These are phyloP conservation scores for Plasmodium gallinaceum DNA, from an alignment of 169 alveolate species.

Conservation along the genomic window DNA sequence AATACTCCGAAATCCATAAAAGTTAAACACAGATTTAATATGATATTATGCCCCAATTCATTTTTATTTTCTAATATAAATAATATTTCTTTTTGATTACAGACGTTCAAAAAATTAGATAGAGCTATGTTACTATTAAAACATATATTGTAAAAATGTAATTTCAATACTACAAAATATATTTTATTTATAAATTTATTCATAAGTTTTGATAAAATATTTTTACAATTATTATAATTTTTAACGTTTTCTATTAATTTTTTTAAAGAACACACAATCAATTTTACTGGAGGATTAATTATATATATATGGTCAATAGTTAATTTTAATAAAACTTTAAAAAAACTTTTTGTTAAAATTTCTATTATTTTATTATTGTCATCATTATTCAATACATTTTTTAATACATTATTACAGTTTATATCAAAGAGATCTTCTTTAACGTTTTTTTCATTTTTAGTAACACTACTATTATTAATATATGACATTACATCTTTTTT, in stretches of 20 bases:
- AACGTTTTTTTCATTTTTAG: background rate
- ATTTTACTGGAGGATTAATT: constrained; percentile 44
- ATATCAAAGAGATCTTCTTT: background rate
- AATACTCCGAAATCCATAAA: constrained; percentile 54
- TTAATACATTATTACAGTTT: background rate
- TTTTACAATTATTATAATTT: background rate
- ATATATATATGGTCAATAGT: constrained; percentile 57
- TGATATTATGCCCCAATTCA: constrained; percentile 39
- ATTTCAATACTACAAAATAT: constrained; percentile 9
- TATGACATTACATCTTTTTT: background rate
- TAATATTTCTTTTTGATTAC: constrained; percentile 35
- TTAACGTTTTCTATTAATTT: constrained; percentile 17
- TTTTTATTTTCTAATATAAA: constrained; percentile 39
- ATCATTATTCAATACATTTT: constrained; percentile 1
- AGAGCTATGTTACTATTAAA: constrained; percentile 6
- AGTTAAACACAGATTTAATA: constrained; percentile 50
- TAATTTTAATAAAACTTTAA: constrained; percentile 22
- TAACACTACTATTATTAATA: background rate
- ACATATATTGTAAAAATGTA: constrained; percentile 48
- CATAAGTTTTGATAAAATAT: background rate
- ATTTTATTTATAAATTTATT: constrained; percentile 28
- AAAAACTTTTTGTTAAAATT: constrained; percentile 9
- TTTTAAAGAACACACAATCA: constrained; percentile 20
- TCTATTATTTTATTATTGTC: constrained; percentile 23
- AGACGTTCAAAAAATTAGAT: constrained; percentile 15